Conservation (phyloP, 2,329 filamentous ascomycete species). For the Fusarium sp. region DNA sequence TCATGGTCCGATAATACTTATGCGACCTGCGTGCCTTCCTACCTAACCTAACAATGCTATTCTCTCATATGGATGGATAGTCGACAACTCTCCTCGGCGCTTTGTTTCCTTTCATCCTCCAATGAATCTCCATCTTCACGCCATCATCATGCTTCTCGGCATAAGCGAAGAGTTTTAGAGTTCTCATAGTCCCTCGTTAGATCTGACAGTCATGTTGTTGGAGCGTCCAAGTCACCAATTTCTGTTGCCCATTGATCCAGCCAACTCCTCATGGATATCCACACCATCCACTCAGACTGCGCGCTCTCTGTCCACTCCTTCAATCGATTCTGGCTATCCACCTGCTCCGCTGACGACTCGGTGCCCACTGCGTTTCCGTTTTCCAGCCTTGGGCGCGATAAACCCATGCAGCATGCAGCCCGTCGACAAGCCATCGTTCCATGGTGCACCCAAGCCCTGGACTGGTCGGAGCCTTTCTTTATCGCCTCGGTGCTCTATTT, state of each 20-base stretch:
- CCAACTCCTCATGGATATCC: slow-evolving; percentile 14
- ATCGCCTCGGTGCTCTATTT: neutral
- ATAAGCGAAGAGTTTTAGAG: neutral
- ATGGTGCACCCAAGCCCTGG: slow-evolving; percentile 5
- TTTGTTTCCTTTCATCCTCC: neutral
- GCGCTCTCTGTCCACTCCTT: slow-evolving; percentile 9
- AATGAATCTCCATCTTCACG: neutral
- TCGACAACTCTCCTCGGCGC: neutral
- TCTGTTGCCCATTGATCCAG: slow-evolving; percentile 1
- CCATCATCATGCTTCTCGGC: neutral
- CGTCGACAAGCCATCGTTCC: slow-evolving; percentile 13
- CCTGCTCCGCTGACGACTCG: slow-evolving; percentile 20
- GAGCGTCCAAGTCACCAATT: slow-evolving; percentile 3
- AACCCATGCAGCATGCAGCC: slow-evolving; percentile 19
- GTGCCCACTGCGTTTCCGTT: slow-evolving; percentile 24
- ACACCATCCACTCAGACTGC: slow-evolving; percentile 14
- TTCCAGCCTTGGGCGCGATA: slow-evolving; percentile 10
- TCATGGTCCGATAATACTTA: slow-evolving; percentile 30
- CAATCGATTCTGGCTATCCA: slow-evolving; percentile 23
- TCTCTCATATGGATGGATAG: neutral
- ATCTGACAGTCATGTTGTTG: slow-evolving; percentile 7
- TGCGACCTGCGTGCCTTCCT: slow-evolving; percentile 4
- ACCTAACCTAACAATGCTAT: neutral
- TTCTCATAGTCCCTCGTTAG: neutral
- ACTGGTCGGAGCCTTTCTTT: slow-evolving; percentile 9